phyloP scores from a whole-genome alignment of 345 rosid genomes.

The Hypericum perforatum region DNA sequence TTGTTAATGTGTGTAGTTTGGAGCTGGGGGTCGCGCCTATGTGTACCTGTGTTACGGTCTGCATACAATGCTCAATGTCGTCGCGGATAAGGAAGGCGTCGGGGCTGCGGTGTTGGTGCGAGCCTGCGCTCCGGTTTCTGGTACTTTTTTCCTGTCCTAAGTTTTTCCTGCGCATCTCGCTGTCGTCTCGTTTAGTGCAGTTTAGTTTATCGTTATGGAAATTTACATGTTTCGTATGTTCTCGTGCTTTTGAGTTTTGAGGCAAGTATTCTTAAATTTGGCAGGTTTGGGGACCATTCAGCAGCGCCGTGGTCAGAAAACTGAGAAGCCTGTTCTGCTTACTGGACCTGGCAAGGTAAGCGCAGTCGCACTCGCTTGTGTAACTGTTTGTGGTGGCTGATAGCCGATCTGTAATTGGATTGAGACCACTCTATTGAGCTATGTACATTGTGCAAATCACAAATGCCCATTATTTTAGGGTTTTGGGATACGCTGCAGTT shows the following conservation, averaged over 20 bases:
- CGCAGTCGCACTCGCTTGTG: conserved; percentile 4
- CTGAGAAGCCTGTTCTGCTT: conserved; percentile 68
- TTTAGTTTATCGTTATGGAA: too few species aligned
- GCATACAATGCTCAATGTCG: conserved; percentile 84
- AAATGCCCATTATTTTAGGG: too few species aligned
- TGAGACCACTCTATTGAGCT: too few species aligned
- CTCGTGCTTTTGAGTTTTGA: background rate
- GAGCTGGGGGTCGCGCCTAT: conserved; percentile 88
- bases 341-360: conserved; percentile 93
- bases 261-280: background rate
- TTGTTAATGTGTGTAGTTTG: conserved; percentile 45
- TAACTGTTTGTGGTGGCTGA: too few species aligned
- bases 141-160: conserved; percentile 29
- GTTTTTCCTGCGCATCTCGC: too few species aligned
- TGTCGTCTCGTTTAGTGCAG: too few species aligned
- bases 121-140: conserved; percentile 74
- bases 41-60: conserved; percentile 94
- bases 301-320: conserved; percentile 68
- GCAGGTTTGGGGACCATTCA: conserved; percentile 85
- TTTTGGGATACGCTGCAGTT: too few species aligned
- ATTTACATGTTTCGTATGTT: too few species aligned
- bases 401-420: too few species aligned
- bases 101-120: conserved; percentile 89
- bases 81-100: conserved; percentile 80
- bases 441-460: too few species aligned